Conservation (phyloP, 2,329 filamentous ascomycete species). For the Penicillium aurantiogriseum region DNA sequence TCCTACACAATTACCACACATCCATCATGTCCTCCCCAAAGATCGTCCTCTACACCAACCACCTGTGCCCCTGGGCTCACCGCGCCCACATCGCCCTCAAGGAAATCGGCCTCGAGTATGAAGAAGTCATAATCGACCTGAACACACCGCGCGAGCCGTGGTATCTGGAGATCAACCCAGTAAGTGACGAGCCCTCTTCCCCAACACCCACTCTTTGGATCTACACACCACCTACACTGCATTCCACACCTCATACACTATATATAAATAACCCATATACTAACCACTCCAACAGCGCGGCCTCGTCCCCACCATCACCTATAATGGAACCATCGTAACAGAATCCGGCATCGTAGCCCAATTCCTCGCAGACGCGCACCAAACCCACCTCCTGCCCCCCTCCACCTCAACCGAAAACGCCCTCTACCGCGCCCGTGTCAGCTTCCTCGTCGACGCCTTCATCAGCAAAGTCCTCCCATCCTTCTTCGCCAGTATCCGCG, state of each 20-base stretch:
- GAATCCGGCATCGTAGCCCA: conserved; percentile 69
- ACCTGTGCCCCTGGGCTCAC: conserved; percentile 70
- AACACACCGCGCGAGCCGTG: conserved; percentile 65
- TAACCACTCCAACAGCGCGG: conserved; percentile 53
- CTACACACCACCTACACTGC: background rate
- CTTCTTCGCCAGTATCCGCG: conserved; percentile 49
- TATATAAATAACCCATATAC: background rate
- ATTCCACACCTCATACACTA: background rate
- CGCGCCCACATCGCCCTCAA: conserved; percentile 70
- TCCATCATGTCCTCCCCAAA: conserved; percentile 41
- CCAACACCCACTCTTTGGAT: background rate
- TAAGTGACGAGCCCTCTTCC: conserved; percentile 26
- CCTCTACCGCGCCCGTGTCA: conserved; percentile 63
- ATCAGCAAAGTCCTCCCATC: conserved; percentile 57
- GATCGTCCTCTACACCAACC: conserved; percentile 70
- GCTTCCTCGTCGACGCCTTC: conserved; percentile 72
- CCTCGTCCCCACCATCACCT: conserved; percentile 68
- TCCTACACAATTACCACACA: conserved; percentile 6
- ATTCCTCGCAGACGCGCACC: conserved; percentile 68
- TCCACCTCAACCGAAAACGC: conserved; percentile 55
- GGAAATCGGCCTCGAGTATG: conserved; percentile 64
- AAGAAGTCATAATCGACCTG: conserved; percentile 73
- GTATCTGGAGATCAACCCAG: conserved; percentile 75
- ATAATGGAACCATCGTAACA: conserved; percentile 67
- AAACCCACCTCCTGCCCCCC: conserved; percentile 63